Evolutionary conservation across 1,284 basidiomycete species (phyloP), one percentile per base, ranked within the genome.

Genomic region (Schizophyllum commune): DNA sequence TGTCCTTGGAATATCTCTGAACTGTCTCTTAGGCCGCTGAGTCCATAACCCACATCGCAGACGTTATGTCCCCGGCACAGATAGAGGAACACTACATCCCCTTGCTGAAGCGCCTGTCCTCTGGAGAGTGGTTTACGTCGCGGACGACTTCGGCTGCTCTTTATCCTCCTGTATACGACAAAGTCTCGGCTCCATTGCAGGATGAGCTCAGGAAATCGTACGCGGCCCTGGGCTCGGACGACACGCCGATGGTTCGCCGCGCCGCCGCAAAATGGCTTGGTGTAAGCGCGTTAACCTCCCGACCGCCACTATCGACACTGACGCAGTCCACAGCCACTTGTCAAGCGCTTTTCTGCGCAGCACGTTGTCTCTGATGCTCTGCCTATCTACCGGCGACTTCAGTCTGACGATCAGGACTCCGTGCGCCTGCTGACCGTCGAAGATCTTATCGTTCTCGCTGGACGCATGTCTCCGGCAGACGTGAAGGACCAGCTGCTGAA

Each of bases 111-210:
- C 88, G 96, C 62, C 84, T 99, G 52, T 90, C 94, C 0, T 85
- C 85, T 63, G 97, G 96, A 63, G 97, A 99, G 76, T 99, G 97
- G 97, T 99, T 99, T 79, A 99, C 97, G n/a, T 96, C 95, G 34
- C 85, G 96, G 65, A 97, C 95, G 54, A 98, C 96, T 53, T 92
- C 97, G 55, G 95, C 95, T 62, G 92, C 96, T 2, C 83, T 99
- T 33, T 99, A 95, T 72, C 87, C 94, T 9, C 88, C 95, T n/a
- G 92, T 94, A 22, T 99, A 99, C 73, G 79, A 86, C 34, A 87
- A 86, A 69, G 91, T 93, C 13, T 83, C 88, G 1, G 74, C 86
- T 17, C 70, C 80, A 54, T 81, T 89, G 60, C 94, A 98, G 74
- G 93, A 94, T 62, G 96, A 98, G 60, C 79, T 99, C 69, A 86